Conservation (phyloP, 306 rosid species). For the Geum urbanum region DNA sequence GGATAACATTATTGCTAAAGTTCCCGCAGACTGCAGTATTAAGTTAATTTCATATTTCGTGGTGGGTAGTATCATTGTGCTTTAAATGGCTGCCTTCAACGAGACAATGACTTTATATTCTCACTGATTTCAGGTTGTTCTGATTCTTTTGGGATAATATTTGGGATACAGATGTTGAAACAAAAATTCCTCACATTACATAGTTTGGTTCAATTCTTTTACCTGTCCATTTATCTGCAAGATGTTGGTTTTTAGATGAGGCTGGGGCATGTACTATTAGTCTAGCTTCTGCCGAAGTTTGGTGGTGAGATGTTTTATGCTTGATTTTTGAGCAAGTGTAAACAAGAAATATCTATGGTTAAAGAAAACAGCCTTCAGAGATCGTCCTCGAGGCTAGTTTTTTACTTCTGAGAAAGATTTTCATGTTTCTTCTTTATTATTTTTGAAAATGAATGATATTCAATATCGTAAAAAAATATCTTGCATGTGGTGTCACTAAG, state of each 20-base stretch:
- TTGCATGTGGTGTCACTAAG: background rate
- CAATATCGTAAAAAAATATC: background rate
- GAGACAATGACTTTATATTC: background rate
- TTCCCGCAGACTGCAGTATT: background rate
- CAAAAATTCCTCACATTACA: constrained; percentile 9
- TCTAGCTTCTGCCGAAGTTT: constrained; percentile 8
- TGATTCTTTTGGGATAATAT: constrained; percentile 12
- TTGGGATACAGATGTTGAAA: constrained; percentile 18
- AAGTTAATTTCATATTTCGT: constrained; percentile 8
- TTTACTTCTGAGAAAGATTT: background rate
- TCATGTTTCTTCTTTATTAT: background rate
- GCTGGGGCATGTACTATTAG: constrained; percentile 12
- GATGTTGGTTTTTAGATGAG: constrained; percentile 10
- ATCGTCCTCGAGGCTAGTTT: background rate
- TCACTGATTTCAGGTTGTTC: constrained; percentile 18
- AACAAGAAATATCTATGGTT: constrained; percentile 2
- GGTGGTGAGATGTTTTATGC: constrained; percentile 16
- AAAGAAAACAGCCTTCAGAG: background rate
- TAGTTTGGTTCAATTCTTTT: constrained; percentile 16
- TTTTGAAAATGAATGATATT: no score
- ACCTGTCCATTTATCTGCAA: constrained; percentile 8
- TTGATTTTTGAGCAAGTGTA: constrained; percentile 10
- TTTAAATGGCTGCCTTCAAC: constrained; percentile 7
- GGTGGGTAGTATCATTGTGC: constrained; percentile 10
- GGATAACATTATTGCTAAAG: constrained; percentile 10